Conservation (phyloP, 1,139 yeast species). For the Zygosaccharomyces sapae region DNA sequence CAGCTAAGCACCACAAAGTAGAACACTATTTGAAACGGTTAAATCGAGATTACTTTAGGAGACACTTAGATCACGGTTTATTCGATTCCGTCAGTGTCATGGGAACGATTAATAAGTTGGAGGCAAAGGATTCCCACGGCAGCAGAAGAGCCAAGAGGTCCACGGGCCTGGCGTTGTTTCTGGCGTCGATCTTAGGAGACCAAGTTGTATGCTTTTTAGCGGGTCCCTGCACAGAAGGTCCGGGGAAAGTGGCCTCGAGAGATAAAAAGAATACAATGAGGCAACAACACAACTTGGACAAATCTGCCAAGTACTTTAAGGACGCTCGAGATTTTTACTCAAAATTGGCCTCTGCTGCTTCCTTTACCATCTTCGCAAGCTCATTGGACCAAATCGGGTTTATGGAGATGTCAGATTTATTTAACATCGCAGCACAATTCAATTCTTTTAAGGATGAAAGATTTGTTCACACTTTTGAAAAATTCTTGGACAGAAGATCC, state of each 20-base stretch:
- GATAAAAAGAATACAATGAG: conserved; percentile 17
- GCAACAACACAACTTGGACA: conserved; percentile 18
- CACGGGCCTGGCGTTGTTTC: conserved; percentile 21
- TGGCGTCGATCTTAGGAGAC: conserved; percentile 12
- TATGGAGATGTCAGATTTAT: conserved; percentile 20
- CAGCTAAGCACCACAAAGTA: conserved; percentile 10
- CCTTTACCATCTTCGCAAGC: conserved; percentile 15
- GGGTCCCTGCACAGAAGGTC: conserved; percentile 27
- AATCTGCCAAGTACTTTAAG: conserved; percentile 12
- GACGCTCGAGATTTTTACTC: conserved; percentile 16
- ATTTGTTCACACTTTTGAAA: conserved; percentile 1
- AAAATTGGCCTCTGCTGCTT: conserved; percentile 4
- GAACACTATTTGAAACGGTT: conserved; percentile 8
- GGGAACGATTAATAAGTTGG: background rate
- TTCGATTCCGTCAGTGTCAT: conserved; percentile 1
- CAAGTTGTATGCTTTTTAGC: conserved; percentile 17
- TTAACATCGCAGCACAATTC: conserved; percentile 15
- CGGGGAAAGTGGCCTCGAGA: conserved; percentile 24
- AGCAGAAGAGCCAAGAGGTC: conserved; percentile 12
- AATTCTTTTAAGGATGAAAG: conserved; percentile 8
- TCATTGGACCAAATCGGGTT: conserved; percentile 25
- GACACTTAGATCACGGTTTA: conserved; percentile 9
- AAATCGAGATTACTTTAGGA: conserved; percentile 13
- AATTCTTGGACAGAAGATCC: conserved; percentile 4
- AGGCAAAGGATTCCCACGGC: background rate